These are phyloP conservation scores for Diaporthe ilicicola DNA, from an alignment of 2,329 filamentous ascomycete species.

Conservation along the genomic window DNA sequence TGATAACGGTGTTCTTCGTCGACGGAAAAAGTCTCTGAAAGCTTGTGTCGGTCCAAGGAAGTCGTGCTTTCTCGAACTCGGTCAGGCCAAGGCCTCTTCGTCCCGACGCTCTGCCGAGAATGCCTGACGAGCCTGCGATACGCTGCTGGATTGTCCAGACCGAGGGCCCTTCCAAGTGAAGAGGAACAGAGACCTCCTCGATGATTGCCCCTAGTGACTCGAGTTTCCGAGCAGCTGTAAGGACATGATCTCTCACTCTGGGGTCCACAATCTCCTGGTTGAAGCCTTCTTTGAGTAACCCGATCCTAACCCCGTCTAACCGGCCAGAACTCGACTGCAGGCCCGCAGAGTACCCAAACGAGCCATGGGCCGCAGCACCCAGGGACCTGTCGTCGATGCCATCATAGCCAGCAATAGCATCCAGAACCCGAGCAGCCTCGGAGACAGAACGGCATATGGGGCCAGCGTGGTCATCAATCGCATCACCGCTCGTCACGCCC, in stretches of 20 bases:
- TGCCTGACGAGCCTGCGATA: conserved; percentile 41
- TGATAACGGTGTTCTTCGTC: conserved; percentile 57
- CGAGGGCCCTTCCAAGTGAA: conserved; percentile 4
- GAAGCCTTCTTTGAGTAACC: neutral
- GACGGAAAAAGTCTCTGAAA: conserved; percentile 11
- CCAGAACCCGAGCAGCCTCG: conserved; percentile 50
- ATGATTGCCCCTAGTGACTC: neutral
- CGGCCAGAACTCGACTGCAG: neutral
- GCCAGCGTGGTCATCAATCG: conserved; percentile 60
- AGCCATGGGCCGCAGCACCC: conserved; percentile 37
- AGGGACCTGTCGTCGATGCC: conserved; percentile 54
- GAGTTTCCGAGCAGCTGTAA: neutral
- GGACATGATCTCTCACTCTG: neutral
- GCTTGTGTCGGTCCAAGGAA: neutral
- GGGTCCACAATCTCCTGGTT: neutral
- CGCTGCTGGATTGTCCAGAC: conserved; percentile 18
- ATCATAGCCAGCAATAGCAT: conserved; percentile 57
- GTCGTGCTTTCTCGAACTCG: conserved; percentile 20
- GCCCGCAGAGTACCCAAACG: neutral
- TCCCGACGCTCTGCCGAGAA: conserved; percentile 42
- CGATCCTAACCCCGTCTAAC: conserved; percentile 3
- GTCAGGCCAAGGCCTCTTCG: conserved; percentile 41
- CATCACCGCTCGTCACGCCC: conserved; percentile 56
- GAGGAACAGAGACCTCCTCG: neutral
- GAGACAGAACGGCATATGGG: conserved; percentile 42